Percentiles rank a stretch among this genome's conserved stretches.
Conservation (phyloP, 2,329 filamentous ascomycete species). For the Ceratocystis diversiconidia region DNA sequence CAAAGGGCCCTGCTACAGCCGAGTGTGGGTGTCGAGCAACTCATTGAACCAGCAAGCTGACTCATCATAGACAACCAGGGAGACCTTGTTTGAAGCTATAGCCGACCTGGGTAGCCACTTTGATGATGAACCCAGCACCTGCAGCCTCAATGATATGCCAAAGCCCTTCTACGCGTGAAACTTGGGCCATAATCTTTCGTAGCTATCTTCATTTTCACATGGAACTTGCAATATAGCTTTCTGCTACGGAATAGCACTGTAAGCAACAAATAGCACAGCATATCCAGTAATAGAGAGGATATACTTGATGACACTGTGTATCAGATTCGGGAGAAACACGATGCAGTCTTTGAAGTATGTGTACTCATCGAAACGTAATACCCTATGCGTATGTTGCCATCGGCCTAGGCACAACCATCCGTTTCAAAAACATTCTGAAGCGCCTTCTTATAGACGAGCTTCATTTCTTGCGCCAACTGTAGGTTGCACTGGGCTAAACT, state of each 20-base stretch:
- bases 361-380: conserved; percentile 53
- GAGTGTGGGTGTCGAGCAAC: too few relatives aligned
- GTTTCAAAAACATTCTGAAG: conserved; percentile 53
- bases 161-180: too few relatives aligned
- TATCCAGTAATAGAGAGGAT: too few relatives aligned
- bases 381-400: conserved; percentile 72
- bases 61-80: too few relatives aligned
- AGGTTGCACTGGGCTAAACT: conserved; percentile 39
- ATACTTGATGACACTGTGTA: conserved; percentile 64
- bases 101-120: too few relatives aligned
- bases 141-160: conserved; percentile 40
- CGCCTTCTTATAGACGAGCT: conserved; percentile 48
- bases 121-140: conserved; percentile 58
- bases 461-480: conserved; percentile 58
- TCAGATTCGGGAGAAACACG: conserved; percentile 58
- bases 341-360: conserved; percentile 60
- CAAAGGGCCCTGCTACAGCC: too few relatives aligned
- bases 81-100: too few relatives aligned
- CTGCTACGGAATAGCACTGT: conserved; percentile 66
- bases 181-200: too few relatives aligned
- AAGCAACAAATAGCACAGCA: conserved; percentile 67
- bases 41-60: too few relatives aligned
- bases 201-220: too few relatives aligned
- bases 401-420: conserved; percentile 60
- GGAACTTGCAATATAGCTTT: conserved; percentile 52